Evolutionary conservation across 202 grass and related monocot species (phyloP).

Genomic region (Musa balbisiana): DNA sequence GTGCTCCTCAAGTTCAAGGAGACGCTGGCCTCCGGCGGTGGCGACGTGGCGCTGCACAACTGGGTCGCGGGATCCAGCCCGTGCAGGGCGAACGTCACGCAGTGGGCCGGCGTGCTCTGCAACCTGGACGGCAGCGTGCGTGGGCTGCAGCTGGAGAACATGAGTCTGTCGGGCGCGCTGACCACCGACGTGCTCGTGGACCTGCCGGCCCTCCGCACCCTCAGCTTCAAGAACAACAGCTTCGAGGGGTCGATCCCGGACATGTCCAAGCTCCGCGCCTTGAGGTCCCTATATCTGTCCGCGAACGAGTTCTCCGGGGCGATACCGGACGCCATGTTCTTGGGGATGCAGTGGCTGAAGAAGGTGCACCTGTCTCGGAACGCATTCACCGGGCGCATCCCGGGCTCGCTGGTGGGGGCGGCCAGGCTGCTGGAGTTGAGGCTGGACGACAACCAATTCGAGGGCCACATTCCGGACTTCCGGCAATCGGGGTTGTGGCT

Average conservation of each 20-base stretch:
- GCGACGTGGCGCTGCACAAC: background rate
- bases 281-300: slow-evolving; percentile 16
- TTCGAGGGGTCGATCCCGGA: slow-evolving; percentile 11
- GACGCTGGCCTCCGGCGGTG: background rate
- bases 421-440: slow-evolving; percentile 5
- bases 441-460: slow-evolving; percentile 14
- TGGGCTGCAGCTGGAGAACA: slow-evolving; percentile 15
- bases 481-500: background rate
- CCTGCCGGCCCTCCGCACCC: slow-evolving; percentile 3
- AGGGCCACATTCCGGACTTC: slow-evolving; percentile 13
- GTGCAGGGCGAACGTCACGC: background rate
- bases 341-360: background rate
- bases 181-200: background rate
- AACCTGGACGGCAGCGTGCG: background rate
- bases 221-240: slow-evolving; percentile 21
- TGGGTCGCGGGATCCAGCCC: slow-evolving; percentile 4
- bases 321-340: slow-evolving; percentile 8
- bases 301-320: slow-evolving; percentile 10
- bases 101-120: slow-evolving; percentile 23
- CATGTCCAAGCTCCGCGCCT: background rate
- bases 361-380: slow-evolving; percentile 21
- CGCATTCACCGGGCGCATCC: background rate
- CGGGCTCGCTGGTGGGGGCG: background rate
- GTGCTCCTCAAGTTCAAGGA: slow-evolving; percentile 23
- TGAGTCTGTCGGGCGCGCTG: slow-evolving; percentile 4